These are phyloP conservation scores for Mortierella sp. DNA, from an alignment of 371 early-diverging fungal genomes.

Conservation along the genomic window DNA sequence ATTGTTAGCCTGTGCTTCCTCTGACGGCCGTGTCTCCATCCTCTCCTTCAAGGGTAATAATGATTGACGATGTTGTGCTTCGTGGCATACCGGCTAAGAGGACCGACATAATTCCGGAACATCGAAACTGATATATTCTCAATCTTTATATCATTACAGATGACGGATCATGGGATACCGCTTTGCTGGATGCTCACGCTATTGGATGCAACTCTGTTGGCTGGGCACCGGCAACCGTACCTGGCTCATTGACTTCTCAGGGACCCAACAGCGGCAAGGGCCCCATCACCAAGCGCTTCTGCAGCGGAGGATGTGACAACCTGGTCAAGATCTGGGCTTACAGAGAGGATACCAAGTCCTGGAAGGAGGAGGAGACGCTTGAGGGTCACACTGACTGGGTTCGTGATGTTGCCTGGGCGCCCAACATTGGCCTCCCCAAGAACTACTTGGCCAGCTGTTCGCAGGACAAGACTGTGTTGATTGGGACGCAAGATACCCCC, in stretches of 20 bases:
- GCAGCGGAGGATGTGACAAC: slow-evolving; percentile 97
- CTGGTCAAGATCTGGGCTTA: slow-evolving; percentile 94
- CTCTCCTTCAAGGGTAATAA: slow-evolving; percentile 88
- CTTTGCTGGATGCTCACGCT: slow-evolving; percentile 87
- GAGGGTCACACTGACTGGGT: slow-evolving; percentile 98
- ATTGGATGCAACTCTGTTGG: slow-evolving; percentile 95
- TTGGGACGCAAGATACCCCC: slow-evolving; percentile 92
- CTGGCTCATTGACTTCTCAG: slow-evolving; percentile 83
- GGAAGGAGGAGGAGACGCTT: slow-evolving; percentile 85
- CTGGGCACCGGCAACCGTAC: slow-evolving; percentile 94
- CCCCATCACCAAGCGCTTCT: slow-evolving; percentile 82
- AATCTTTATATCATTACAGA: slow-evolving; percentile 59
- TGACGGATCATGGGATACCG: slow-evolving; percentile 86
- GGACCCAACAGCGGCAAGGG: slow-evolving; percentile 70
- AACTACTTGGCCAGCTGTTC: slow-evolving; percentile 94
- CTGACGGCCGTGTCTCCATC: slow-evolving; percentile 95
- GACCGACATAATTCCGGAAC: background rate
- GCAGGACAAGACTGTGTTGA: slow-evolving; percentile 96
- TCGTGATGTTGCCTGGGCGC: slow-evolving; percentile 98
- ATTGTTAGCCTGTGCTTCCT: slow-evolving; percentile 93
- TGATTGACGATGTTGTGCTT: background rate
- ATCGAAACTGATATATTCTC: background rate
- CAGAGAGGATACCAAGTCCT: slow-evolving; percentile 80
- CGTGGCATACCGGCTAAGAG: no score
- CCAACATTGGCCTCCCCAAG: slow-evolving; percentile 92